Evolutionary conservation across 2,329 filamentous ascomycete species (phyloP).

Genomic region (Colletotrichum agaves): DNA sequence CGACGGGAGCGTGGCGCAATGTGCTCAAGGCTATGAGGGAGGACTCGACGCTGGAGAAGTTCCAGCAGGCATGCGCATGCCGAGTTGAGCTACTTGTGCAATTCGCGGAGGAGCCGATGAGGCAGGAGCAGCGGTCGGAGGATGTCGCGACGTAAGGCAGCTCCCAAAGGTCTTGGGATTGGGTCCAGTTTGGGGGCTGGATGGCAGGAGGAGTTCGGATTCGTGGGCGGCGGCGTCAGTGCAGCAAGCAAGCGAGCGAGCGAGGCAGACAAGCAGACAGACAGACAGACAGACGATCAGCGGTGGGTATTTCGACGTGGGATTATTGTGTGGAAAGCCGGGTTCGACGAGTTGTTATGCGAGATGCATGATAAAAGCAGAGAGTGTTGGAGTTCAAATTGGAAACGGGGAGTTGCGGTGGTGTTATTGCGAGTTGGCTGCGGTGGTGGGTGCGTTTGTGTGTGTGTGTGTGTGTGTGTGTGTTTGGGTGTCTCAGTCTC

Average conservation of each 20-base stretch:
- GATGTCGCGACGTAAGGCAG: conserved; percentile 6
- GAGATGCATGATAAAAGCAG: conserved; percentile 32
- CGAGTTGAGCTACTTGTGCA: not conserved
- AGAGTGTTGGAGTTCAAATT: not conserved
- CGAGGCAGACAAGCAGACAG: conserved; percentile 1
- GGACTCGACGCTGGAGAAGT: conserved; percentile 9
- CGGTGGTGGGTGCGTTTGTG: conserved; percentile 15
- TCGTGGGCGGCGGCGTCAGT: conserved; percentile 12
- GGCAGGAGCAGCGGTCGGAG: not conserved
- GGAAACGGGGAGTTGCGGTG: not conserved
- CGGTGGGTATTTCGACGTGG: conserved; percentile 6
- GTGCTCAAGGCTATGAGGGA: conserved; percentile 6
- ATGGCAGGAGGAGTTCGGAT: not conserved
- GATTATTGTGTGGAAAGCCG: not conserved
- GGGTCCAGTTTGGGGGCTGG: not conserved
- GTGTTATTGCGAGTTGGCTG: not conserved
- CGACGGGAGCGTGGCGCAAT: conserved; percentile 16
- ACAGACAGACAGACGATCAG: conserved; percentile 1
- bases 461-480: conserved; percentile 23
- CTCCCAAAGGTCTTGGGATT: not conserved
- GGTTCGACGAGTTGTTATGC: conserved; percentile 29
- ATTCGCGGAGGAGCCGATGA: not conserved
- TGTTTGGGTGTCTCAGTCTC: conserved; percentile 36
- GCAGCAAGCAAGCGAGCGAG: conserved; percentile 14
- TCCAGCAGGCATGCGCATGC: conserved; percentile 27